These are phyloP conservation scores for Kodamaea sp. DNA, from an alignment of 1,139 yeast species.

Conservation along the genomic window DNA sequence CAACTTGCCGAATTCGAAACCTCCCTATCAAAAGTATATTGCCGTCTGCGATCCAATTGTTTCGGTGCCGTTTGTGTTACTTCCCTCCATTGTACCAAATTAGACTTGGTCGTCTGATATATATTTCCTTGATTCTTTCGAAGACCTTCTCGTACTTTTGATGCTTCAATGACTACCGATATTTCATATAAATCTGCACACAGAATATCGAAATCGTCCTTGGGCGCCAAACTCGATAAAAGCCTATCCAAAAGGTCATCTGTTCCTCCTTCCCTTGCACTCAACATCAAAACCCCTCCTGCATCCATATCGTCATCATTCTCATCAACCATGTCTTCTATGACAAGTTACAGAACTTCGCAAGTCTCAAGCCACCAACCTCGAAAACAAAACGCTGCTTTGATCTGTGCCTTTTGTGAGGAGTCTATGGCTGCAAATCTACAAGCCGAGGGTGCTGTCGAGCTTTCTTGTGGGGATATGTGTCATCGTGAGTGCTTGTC, in stretches of 20 bases:
- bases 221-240: conserved; percentile 1
- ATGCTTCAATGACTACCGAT: conserved; percentile 3
- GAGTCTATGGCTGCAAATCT: conserved; percentile 19
- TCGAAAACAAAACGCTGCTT: not conserved
- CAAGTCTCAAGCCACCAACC: not conserved
- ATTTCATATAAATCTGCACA: conserved; percentile 1
- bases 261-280: conserved; percentile 6
- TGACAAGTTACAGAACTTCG: conserved; percentile 7
- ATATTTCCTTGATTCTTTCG: too few relatives aligned
- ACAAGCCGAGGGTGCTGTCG: conserved; percentile 26
- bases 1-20: too few relatives aligned
- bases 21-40: too few relatives aligned
- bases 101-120: too few relatives aligned
- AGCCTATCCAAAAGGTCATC: conserved; percentile 5
- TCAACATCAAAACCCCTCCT: conserved; percentile 8
- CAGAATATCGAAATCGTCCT: conserved; percentile 4
- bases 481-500: conserved; percentile 33
- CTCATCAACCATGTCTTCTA: conserved; percentile 6
- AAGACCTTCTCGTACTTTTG: not conserved
- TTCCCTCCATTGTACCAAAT: too few relatives aligned
- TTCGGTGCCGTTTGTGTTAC: too few relatives aligned
- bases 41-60: too few relatives aligned
- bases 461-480: conserved; percentile 28
- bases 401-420: conserved; percentile 31
- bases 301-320: conserved; percentile 8